Evolutionary conservation across 1,139 yeast genomes (phyloP).

Genomic region (Geotrichum reessii): DNA sequence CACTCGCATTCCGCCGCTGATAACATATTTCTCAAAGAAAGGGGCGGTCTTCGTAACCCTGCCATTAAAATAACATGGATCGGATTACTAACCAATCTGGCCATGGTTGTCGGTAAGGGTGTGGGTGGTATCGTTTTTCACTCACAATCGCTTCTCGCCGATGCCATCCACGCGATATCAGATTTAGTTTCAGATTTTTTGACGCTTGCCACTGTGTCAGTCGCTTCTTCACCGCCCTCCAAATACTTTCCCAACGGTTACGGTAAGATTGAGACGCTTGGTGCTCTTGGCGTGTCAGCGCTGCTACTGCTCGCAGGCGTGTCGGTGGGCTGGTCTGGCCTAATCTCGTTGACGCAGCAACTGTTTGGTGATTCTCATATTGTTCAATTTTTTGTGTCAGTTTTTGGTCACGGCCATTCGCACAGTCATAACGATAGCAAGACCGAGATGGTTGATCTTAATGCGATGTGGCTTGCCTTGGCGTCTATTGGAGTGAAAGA

Average conservation of each 20-base stretch:
- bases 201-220: slow-evolving; percentile 82
- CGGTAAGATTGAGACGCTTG: slow-evolving; percentile 89
- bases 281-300: slow-evolving; percentile 81
- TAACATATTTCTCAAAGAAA: slow-evolving; percentile 28
- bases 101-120: slow-evolving; percentile 82
- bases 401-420: slow-evolving; percentile 39
- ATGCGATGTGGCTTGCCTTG: slow-evolving; percentile 94
- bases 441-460: slow-evolving; percentile 58
- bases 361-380: slow-evolving; percentile 36
- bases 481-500: slow-evolving; percentile 84
- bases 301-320: slow-evolving; percentile 81
- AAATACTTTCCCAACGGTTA: slow-evolving; percentile 74
- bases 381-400: slow-evolving; percentile 35
- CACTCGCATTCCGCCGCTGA: slow-evolving; percentile 32
- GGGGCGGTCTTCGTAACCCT: slow-evolving; percentile 52
- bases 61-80: slow-evolving; percentile 92
- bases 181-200: slow-evolving; percentile 85
- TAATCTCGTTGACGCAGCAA: slow-evolving; percentile 58
- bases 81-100: slow-evolving; percentile 75
- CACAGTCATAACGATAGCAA: slow-evolving; percentile 42
- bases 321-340: slow-evolving; percentile 85
- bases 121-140: slow-evolving; percentile 88
- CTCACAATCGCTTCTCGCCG: slow-evolving; percentile 91
- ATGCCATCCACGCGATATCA: slow-evolving; percentile 85
- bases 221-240: slow-evolving; percentile 63